These are phyloP conservation scores for Castanea mollissima DNA, from an alignment of 306 rosid species.

Conservation along the genomic window DNA sequence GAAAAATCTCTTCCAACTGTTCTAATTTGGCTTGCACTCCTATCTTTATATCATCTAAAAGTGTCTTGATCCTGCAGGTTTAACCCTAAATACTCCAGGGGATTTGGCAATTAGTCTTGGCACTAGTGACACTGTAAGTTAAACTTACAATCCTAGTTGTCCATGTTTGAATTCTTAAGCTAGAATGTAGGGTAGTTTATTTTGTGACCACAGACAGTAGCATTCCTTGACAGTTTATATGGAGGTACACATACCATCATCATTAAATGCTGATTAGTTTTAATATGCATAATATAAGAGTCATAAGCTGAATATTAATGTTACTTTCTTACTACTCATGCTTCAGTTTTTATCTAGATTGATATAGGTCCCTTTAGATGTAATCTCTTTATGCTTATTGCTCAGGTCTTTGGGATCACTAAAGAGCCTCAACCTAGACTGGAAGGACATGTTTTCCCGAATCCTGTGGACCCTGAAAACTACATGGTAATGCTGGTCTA, in stretches of 20 bases:
- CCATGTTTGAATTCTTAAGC: not conserved
- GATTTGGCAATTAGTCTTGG: slow-evolving; percentile 97
- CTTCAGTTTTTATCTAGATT: not conserved
- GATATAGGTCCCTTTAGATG: slow-evolving; percentile 5
- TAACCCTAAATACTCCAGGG: slow-evolving; percentile 88
- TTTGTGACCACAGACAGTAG: not conserved
- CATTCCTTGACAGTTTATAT: not conserved
- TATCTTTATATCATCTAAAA: not conserved
- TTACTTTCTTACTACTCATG: not conserved
- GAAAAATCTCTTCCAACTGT: not conserved
- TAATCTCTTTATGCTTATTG: slow-evolving; percentile 20
- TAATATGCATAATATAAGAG: not conserved
- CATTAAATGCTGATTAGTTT: not conserved
- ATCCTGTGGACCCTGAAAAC: slow-evolving; percentile 79
- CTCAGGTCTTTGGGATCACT: slow-evolving; percentile 84
- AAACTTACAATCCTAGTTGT: slow-evolving; percentile 12
- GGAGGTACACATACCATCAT: slow-evolving; percentile 1
- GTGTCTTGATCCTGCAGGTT: slow-evolving; percentile 58
- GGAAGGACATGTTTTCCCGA: slow-evolving; percentile 95
- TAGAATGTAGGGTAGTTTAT: not conserved
- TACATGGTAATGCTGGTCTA: slow-evolving; percentile 96
- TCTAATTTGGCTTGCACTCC: not conserved
- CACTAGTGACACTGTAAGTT: slow-evolving; percentile 93
- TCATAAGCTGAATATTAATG: not conserved
- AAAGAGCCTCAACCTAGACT: slow-evolving; percentile 79